These are phyloP conservation scores for Bifiguratus adelaidae DNA, from an alignment of 192 early-diverging fungal species.

Conservation along the genomic window DNA sequence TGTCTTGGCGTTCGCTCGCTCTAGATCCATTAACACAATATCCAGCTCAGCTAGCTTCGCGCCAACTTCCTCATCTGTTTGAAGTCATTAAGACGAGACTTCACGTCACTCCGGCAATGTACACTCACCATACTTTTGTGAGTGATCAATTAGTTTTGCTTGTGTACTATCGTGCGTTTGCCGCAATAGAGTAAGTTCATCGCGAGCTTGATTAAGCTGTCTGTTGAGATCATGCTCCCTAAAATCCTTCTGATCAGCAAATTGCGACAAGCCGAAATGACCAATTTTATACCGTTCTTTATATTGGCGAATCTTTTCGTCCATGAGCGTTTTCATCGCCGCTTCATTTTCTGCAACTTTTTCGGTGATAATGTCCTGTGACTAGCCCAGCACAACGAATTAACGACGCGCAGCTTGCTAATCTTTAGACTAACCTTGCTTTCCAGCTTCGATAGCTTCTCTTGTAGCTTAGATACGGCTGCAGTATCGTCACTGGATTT, in stretches of 20 bases:
- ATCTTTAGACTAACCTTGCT: no score
- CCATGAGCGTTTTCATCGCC: slow-evolving; percentile 60
- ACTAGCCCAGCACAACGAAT: slow-evolving; percentile 5
- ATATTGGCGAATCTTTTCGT: slow-evolving; percentile 70
- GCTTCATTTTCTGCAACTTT: slow-evolving; percentile 56
- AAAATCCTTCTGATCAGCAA: not conserved
- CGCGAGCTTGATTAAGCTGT: slow-evolving; percentile 71
- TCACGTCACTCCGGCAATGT: not conserved
- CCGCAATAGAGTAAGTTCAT: slow-evolving; percentile 55
- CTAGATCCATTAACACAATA: slow-evolving; percentile 75
- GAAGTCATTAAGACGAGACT: not conserved
- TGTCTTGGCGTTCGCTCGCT: slow-evolving; percentile 63
- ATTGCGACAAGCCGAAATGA: not conserved
- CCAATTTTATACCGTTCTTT: slow-evolving; percentile 53
- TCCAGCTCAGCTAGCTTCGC: slow-evolving; percentile 81
- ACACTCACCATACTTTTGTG: slow-evolving; percentile 41
- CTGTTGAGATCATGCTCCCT: slow-evolving; percentile 74
- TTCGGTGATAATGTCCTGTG: slow-evolving; percentile 61
- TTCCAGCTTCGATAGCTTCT: slow-evolving; percentile 48
- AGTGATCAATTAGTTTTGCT: slow-evolving; percentile 48
- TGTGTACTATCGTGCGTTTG: slow-evolving; percentile 64
- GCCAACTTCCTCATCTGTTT: slow-evolving; percentile 60
- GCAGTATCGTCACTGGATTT: slow-evolving; percentile 33
- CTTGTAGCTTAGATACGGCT: slow-evolving; percentile 35
- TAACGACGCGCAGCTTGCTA: no score